Evolutionary conservation across 2,329 filamentous ascomycete species (phyloP).

Genomic region (Lachnellula occidentalis): DNA sequence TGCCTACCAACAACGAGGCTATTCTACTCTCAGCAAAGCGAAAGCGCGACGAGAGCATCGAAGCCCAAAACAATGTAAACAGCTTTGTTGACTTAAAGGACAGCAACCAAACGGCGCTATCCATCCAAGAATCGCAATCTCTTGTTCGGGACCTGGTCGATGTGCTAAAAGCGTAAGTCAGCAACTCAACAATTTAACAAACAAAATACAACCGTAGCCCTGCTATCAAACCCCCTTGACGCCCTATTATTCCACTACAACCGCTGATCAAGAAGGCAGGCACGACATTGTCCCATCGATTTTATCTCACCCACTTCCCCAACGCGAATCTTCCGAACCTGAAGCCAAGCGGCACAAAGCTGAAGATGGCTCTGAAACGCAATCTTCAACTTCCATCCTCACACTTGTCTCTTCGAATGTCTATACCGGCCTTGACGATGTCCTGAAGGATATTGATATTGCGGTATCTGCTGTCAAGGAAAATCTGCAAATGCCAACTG

Average conservation of each 20-base stretch:
- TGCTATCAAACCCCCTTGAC: background rate
- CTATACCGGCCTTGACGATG: constrained; percentile 59
- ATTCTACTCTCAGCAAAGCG: constrained; percentile 44
- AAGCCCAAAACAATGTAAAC: constrained; percentile 27
- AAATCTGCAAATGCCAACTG: constrained; percentile 39
- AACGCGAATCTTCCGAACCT: constrained; percentile 43
- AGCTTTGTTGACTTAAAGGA: constrained; percentile 20
- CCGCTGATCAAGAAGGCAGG: constrained; percentile 35
- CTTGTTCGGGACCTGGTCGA: constrained; percentile 39
- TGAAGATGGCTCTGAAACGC: constrained; percentile 36
- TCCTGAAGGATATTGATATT: constrained; percentile 52
- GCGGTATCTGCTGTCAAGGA: constrained; percentile 44
- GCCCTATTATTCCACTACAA: constrained; percentile 21
- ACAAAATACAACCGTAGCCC: constrained; percentile 1
- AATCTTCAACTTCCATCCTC: constrained; percentile 44
- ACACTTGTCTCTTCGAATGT: constrained; percentile 34
- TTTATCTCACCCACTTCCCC: constrained; percentile 47
- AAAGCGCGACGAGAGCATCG: constrained; percentile 51
- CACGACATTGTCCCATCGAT: constrained; percentile 50
- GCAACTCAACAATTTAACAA: background rate
- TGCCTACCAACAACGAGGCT: constrained; percentile 19
- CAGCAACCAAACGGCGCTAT: constrained; percentile 10
- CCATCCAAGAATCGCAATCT: constrained; percentile 30
- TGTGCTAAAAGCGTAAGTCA: constrained; percentile 39
- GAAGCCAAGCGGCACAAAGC: constrained; percentile 57